Evolutionary conservation across 1,284 basidiomycete genomes (phyloP).

Genomic region (Sutorius eximius): DNA sequence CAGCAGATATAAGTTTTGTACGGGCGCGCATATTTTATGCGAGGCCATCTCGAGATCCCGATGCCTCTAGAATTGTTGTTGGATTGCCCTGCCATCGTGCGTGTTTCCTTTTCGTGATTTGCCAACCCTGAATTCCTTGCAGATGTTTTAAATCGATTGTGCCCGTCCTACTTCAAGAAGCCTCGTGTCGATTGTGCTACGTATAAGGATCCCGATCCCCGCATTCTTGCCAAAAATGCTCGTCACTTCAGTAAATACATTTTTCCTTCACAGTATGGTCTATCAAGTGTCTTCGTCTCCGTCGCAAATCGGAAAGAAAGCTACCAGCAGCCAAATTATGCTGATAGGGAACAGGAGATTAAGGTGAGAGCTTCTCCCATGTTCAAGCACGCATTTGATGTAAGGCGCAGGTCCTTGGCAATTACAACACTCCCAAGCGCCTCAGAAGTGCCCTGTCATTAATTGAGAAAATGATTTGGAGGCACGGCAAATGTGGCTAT

Average conservation of each 20-base stretch:
- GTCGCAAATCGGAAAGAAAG: constrained; percentile 28
- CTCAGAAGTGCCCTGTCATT: constrained; percentile 55
- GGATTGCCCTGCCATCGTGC: constrained; percentile 72
- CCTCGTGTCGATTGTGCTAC: constrained; percentile 21
- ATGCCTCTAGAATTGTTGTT: constrained; percentile 47
- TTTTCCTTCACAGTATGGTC: constrained; percentile 75
- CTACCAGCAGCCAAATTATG: constrained; percentile 50
- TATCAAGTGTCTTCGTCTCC: constrained; percentile 56
- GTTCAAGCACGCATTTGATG: background rate
- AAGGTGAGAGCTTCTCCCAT: constrained; percentile 42
- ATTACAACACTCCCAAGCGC: constrained; percentile 71
- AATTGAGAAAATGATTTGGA: constrained; percentile 63
- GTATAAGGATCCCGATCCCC: constrained; percentile 44
- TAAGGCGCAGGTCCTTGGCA: constrained; percentile 41
- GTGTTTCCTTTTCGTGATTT: constrained; percentile 18
- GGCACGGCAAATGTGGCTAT: constrained; percentile 73
- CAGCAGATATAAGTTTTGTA: constrained; percentile 55
- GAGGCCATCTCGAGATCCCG: constrained; percentile 51
- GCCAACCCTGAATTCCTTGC: constrained; percentile 8
- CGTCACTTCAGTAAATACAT: constrained; percentile 79
- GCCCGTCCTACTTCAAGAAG: constrained; percentile 42
- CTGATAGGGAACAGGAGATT: constrained; percentile 71
- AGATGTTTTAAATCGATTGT: constrained; percentile 66
- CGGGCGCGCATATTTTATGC: constrained; percentile 70
- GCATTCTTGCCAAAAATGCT: constrained; percentile 46